Evolutionary conservation across 1,284 basidiomycete species (phyloP).

Genomic region (Athelia sp.): DNA sequence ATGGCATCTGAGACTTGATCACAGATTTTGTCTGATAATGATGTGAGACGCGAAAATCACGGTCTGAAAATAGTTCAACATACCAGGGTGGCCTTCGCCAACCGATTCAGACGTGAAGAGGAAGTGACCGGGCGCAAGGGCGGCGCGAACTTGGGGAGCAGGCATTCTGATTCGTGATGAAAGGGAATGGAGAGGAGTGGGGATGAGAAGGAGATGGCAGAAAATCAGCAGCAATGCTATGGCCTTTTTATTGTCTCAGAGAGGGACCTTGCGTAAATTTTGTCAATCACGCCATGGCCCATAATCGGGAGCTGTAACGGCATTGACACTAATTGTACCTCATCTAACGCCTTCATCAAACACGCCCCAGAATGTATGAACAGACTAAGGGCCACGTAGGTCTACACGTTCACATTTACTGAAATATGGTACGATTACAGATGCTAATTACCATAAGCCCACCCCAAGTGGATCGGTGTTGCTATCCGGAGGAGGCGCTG

Average conservation of each 20-base stretch:
- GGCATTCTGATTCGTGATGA: too few species aligned
- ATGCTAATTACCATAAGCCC: slow-evolving; percentile 20
- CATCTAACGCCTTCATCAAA: too few species aligned
- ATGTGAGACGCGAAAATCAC: slow-evolving; percentile 3
- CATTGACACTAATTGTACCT: neutral
- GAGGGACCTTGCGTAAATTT: too few species aligned
- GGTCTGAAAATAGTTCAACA: slow-evolving; percentile 20
- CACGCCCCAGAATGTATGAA: too few species aligned
- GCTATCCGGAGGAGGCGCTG: neutral
- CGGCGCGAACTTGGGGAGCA: slow-evolving; percentile 36
- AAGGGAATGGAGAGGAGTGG: slow-evolving; percentile 20
- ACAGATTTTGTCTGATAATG: slow-evolving; percentile 89
- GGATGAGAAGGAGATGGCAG: slow-evolving; percentile 15
- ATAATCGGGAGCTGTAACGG: neutral
- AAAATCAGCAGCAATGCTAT: too few species aligned
- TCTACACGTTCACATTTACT: neutral
- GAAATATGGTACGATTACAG: neutral
- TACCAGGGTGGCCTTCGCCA: slow-evolving; percentile 92
- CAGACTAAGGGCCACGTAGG: too few species aligned
- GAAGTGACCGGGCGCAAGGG: slow-evolving; percentile 83
- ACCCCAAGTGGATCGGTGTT: slow-evolving; percentile 31
- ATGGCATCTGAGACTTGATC: slow-evolving; percentile 96
- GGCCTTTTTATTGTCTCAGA: too few species aligned
- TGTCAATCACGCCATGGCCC: too few species aligned
- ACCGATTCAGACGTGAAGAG: slow-evolving; percentile 94